Evolutionary conservation across 768 basidiomycete genomes (phyloP), one percentile per base, ranked within the genome.

Genomic region (Boletus rubescentipes): DNA sequence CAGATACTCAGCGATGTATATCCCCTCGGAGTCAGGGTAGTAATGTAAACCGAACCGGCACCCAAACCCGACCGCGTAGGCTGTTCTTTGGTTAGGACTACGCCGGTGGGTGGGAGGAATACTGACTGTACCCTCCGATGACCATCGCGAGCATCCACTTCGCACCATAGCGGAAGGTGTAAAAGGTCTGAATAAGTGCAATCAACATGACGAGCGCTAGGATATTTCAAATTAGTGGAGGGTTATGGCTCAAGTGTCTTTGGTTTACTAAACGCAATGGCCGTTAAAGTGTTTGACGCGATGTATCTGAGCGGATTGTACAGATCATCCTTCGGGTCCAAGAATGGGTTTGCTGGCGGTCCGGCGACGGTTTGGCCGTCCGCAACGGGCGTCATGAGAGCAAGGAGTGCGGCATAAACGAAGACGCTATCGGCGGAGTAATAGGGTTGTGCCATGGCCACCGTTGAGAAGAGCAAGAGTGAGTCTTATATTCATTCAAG

Each of bases 91-190:
- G 5, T 51, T 7, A 54, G 43, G 21, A 12, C 9, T 10, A 31
- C 3, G 12, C 2, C 12, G 4, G 16, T 36, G 15, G 11, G 3
- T 43, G 8, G 10, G 6, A 6, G 29, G 5, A 0, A 71, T n/a
- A 49, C 81, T 43, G 50, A 79, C 83, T 77, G 64, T 79, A 83
- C 30, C 73, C 75, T n/a, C 86, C 86, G 51, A 87, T 77, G 6
- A 79, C 73, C 79, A 87, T 82, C 16, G 75, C 66, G 31, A 83
- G 61, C 85, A 87, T 87, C 69, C 75, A 86, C 56, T 72, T 79
- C 6, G 79, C 77, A 4, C 82, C 78, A 49, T 73, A 78, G 51
- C 70, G 74, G 61, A 65, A 68, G 12, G 76, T 73, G 38, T 70
- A 73, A 45, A 65, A 73, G 7, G 77, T 73, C 61, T 84, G 82